Percentiles rank a stretch among this genome's conserved stretches.
These are phyloP conservation scores for Sapria himalayana DNA, from an alignment of 345 rosid species.

Conservation along the genomic window DNA sequence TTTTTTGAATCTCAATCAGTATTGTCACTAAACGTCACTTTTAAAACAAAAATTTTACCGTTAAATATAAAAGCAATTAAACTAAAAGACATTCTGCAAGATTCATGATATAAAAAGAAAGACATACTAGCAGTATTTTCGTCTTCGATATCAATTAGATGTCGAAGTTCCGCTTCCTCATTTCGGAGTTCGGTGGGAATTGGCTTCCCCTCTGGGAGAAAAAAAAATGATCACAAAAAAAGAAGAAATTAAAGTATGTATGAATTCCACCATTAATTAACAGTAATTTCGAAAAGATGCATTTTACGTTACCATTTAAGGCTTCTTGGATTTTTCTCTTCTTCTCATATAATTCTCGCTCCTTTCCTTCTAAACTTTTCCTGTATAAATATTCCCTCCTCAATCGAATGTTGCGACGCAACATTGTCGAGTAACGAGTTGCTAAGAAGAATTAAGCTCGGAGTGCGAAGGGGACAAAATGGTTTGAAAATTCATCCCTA, in stretches of 20 bases:
- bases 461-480: no score
- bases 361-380: slow-evolving; percentile 87
- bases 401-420: slow-evolving; percentile 52
- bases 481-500: no score
- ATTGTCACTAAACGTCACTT: no score
- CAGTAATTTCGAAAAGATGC: no score
- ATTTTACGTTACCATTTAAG: slow-evolving; percentile 25
- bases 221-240: background rate
- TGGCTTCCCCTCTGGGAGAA: slow-evolving; percentile 56
- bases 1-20: no score
- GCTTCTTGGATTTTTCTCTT: slow-evolving; percentile 81
- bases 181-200: slow-evolving; percentile 85
- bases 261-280: background rate
- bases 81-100: background rate
- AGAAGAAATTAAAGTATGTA: background rate
- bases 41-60: no score
- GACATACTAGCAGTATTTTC: slow-evolving; percentile 37
- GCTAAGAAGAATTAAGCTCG: no score
- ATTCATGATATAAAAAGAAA: background rate
- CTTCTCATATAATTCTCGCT: slow-evolving; percentile 51
- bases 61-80: background rate
- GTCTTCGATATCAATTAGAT: slow-evolving; percentile 79
- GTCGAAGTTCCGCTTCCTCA: slow-evolving; percentile 64
- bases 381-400: slow-evolving; percentile 71
- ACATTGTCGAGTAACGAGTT: slow-evolving; percentile 26